These are phyloP conservation scores for Galeopsis tetrahit DNA, from an alignment of 257 asterid species.

Conservation along the genomic window DNA sequence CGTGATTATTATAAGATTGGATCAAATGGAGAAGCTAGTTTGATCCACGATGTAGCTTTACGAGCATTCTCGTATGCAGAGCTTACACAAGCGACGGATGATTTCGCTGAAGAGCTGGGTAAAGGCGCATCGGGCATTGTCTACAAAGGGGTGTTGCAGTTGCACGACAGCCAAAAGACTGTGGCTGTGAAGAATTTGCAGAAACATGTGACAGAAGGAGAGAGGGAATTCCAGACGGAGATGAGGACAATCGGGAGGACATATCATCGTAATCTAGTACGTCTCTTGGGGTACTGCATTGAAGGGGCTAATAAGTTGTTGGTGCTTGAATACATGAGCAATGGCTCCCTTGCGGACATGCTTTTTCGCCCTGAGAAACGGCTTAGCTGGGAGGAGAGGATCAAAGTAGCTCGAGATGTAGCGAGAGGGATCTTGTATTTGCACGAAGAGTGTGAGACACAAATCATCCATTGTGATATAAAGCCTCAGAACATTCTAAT, in stretches of 20 bases:
- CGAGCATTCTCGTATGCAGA: conserved; percentile 42
- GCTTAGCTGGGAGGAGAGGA: conserved; percentile 47
- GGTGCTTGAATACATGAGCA: conserved; percentile 60
- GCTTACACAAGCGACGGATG: conserved; percentile 43
- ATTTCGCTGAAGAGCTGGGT: conserved; percentile 53
- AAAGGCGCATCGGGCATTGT: conserved; percentile 56
- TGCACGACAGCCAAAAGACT: conserved; percentile 13
- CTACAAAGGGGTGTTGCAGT: conserved; percentile 43
- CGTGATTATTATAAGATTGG: conserved; percentile 26
- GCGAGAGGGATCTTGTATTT: conserved; percentile 60
- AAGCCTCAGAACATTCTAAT: conserved; percentile 68
- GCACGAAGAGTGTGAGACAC: conserved; percentile 63
- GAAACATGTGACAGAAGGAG: conserved; percentile 43
- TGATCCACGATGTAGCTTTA: conserved; percentile 37
- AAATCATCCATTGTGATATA: conserved; percentile 67
- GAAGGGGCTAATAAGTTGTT: conserved; percentile 50
- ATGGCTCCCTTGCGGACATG: conserved; percentile 53
- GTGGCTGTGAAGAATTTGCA: conserved; percentile 58
- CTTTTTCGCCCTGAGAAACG: conserved; percentile 34
- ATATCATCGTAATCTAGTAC: conserved; percentile 58
- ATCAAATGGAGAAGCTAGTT: conserved; percentile 6
- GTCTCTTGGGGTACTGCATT: conserved; percentile 55
- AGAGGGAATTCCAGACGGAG: conserved; percentile 56
- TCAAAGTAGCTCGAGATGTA: conserved; percentile 42
- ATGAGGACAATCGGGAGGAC: conserved; percentile 54